These are phyloP conservation scores for Wickerhamiella dianesei DNA, from an alignment of 805 yeast species.

Conservation along the genomic window DNA sequence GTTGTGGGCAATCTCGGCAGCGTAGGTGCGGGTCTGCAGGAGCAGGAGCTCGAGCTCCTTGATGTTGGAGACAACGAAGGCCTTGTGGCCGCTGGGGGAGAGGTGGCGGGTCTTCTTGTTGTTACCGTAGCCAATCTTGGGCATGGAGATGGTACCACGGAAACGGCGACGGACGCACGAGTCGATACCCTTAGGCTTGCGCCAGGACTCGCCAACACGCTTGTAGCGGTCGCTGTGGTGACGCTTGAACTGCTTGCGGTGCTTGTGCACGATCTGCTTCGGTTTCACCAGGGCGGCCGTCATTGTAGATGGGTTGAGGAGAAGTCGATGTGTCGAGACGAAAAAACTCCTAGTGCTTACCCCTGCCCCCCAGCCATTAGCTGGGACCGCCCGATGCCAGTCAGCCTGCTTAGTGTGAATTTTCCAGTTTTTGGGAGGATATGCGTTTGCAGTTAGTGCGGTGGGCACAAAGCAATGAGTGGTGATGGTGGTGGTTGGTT, in stretches of 20 bases:
- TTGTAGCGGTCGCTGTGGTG: slow-evolving; percentile 99
- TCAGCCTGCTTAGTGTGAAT: no score
- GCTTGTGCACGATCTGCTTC: slow-evolving; percentile 95
- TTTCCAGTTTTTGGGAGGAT: no score
- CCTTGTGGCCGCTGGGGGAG: slow-evolving; percentile 97
- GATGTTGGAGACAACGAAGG: slow-evolving; percentile 82
- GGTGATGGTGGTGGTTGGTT: neutral
- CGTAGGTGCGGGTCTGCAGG: slow-evolving; percentile 96
- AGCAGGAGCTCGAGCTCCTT: slow-evolving; percentile 84
- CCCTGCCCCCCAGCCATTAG: neutral
- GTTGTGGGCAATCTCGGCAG: slow-evolving; percentile 99
- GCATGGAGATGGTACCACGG: slow-evolving; percentile 98
- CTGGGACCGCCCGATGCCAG: neutral
- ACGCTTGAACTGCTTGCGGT: slow-evolving; percentile 97
- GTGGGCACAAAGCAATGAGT: no score
- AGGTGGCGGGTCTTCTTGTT: slow-evolving; percentile 96
- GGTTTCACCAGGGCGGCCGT: slow-evolving; percentile 97
- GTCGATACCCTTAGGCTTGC: slow-evolving; percentile 99
- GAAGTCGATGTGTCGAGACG: neutral
- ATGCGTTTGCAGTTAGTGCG: no score
- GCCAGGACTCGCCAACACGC: slow-evolving; percentile 98
- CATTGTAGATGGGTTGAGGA: slow-evolving; percentile 35
- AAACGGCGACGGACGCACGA: slow-evolving; percentile 96
- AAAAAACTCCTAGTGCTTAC: neutral
- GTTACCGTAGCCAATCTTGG: slow-evolving; percentile 99